phyloP scores from a whole-genome alignment of 2,329 filamentous ascomycete genomes.

The Fusarium goolgardi region DNA sequence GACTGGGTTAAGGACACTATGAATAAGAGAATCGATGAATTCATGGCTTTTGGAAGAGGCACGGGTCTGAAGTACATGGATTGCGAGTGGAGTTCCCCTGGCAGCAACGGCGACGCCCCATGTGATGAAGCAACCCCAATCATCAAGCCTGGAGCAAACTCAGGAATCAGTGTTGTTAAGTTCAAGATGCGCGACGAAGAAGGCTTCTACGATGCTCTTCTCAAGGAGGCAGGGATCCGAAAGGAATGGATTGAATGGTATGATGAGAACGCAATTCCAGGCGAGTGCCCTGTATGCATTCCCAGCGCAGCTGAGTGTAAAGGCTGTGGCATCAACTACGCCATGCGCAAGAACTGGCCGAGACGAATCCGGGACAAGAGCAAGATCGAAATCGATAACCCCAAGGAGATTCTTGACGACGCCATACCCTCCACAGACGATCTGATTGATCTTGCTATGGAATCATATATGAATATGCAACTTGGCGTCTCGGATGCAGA shows the following conservation, averaged over 20 bases:
- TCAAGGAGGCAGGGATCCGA: neutral
- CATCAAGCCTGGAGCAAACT: too few relatives aligned
- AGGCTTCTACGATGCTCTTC: neutral
- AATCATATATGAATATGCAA: too few relatives aligned
- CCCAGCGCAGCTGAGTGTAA: too few relatives aligned
- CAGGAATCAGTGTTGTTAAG: too few relatives aligned
- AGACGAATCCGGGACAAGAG: conserved; percentile 9
- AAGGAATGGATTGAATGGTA: conserved; percentile 25
- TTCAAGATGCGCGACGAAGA: conserved; percentile 3
- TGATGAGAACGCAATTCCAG: too few relatives aligned
- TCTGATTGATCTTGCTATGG: too few relatives aligned
- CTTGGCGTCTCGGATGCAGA: neutral
- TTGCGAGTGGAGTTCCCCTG: too few relatives aligned
- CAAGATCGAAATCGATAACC: conserved; percentile 19
- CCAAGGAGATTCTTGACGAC: conserved; percentile 15
- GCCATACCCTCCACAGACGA: conserved; percentile 18
- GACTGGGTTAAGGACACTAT: neutral
- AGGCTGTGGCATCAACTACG: neutral
- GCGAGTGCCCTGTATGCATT: too few relatives aligned
- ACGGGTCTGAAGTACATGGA: neutral
- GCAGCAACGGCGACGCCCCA: too few relatives aligned
- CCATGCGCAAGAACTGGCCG: neutral
- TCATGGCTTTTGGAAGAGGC: neutral
- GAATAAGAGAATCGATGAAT: neutral
- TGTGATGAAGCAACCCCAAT: too few relatives aligned